Conservation (phyloP, 2,329 filamentous ascomycete species). For the Fusarium albidum region DNA sequence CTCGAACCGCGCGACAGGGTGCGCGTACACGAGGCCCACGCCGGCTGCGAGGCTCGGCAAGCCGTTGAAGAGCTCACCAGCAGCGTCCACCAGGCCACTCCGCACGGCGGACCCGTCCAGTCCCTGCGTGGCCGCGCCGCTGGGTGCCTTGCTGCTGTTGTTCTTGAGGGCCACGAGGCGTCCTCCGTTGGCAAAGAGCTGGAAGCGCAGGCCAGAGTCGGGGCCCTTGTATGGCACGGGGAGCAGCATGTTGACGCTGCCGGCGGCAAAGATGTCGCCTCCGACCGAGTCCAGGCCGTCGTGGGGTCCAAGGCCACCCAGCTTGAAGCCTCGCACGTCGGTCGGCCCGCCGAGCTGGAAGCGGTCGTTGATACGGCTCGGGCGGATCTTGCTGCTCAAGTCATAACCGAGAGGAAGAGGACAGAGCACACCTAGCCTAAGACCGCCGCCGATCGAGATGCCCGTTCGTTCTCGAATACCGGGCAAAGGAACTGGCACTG, state of each 20-base stretch:
- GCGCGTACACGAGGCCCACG: slow-evolving; percentile 91
- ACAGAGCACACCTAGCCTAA: slow-evolving; percentile 84
- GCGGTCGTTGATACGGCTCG: slow-evolving; percentile 89
- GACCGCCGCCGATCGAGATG: slow-evolving; percentile 81
- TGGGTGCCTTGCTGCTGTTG: slow-evolving; percentile 58
- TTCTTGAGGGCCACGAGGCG: slow-evolving; percentile 80
- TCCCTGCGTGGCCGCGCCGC: slow-evolving; percentile 43
- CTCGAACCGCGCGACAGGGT: slow-evolving; percentile 92
- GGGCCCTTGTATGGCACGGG: slow-evolving; percentile 84
- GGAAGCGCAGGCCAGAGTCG: slow-evolving; percentile 85
- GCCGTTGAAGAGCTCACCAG: slow-evolving; percentile 76
- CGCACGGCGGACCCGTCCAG: slow-evolving; percentile 56
- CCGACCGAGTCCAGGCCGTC: slow-evolving; percentile 88
- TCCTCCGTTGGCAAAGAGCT: slow-evolving; percentile 91
- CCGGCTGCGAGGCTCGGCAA: slow-evolving; percentile 87
- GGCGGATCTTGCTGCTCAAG: slow-evolving; percentile 60
- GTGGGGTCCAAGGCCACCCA: slow-evolving; percentile 87
- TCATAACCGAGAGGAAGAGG: slow-evolving; percentile 74
- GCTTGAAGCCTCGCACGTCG: slow-evolving; percentile 91
- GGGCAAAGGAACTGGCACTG: slow-evolving; percentile 76
- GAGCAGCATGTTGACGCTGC: slow-evolving; percentile 83
- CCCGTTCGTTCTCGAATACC: slow-evolving; percentile 75
- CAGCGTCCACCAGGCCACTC: slow-evolving; percentile 64
- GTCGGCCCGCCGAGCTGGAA: slow-evolving; percentile 95
- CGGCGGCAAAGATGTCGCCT: slow-evolving; percentile 91